Evolutionary conservation across 139 green algal species (phyloP), one percentile per base, ranked within the genome.

Genomic region (Tetraselmis striata): DNA sequence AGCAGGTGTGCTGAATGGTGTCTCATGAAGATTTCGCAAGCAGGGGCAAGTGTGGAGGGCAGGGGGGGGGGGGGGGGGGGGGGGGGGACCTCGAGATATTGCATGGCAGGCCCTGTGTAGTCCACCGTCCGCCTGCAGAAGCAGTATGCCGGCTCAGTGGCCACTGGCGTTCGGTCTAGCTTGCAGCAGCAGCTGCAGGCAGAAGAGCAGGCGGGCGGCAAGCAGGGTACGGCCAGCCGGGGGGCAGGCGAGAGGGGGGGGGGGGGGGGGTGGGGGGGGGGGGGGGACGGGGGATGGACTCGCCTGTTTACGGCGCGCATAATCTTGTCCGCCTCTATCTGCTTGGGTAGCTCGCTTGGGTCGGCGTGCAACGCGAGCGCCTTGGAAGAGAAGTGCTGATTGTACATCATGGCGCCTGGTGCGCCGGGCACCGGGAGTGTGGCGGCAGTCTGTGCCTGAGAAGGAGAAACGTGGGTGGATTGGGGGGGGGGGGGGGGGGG

Each of bases 71-170:
- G 30, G 59, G 59, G 79, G 2, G 30, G 31, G 28, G 29, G 24
- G 81, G 0, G n/a, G 18, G 26, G 27, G 32, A 86, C 80, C 84
- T 90, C 79, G 23, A 88, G 80, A 78, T 84, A 83, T 23, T 79
- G 80, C 0, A 92, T 45, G 32, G 85, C 88, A 0, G 86, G 83
- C 1, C 81, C 86, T 24, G 82, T 59, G 23, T 79, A 81, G 59
- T 92, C 88, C 1, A 93, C 81, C 1, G 86, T 93, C 1, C 89
- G 84, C 79, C 85, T 88, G 82, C 31, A 79, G 28, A 11, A 25
- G 28, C 74, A 83, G 24, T 58, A 75, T 28, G 22, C 27, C 2
- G 2, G 22, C 26, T 29, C 58, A 83, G 29, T 1, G 59, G 18
- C 45, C 18, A 67, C 5, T 67, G 45, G 11, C 45, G 45, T 18